A percentile compares a stretch with the other conserved stretches of the same genome.
Conservation (phyloP, 176 grass and related monocot species). For the Aegilops tauschii region DNA sequence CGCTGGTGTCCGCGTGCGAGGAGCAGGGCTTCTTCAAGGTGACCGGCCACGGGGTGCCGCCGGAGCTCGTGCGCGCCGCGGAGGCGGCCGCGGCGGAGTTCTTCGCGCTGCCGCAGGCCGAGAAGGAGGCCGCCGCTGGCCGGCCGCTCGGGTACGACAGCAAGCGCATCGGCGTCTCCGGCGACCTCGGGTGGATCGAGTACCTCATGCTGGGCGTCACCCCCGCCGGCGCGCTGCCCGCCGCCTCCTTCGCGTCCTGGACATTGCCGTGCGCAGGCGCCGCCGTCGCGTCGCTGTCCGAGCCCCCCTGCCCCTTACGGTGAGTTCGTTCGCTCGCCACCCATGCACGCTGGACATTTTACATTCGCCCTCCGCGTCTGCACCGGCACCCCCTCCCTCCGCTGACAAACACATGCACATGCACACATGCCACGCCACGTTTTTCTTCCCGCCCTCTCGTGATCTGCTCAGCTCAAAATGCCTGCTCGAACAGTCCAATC, state of each 20-base stretch:
- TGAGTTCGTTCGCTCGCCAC: neutral
- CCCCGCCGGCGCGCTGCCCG: slow-evolving; percentile 20
- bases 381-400: neutral
- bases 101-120: slow-evolving; percentile 53
- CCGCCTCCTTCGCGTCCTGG: neutral
- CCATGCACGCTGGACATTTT: slow-evolving; percentile 1
- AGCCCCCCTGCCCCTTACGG: slow-evolving; percentile 31
- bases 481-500: neutral
- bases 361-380: slow-evolving; percentile 16
- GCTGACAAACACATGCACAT: neutral
- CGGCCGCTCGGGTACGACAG: slow-evolving; percentile 56
- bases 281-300: neutral
- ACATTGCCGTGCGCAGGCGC: slow-evolving; percentile 37
- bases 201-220: slow-evolving; percentile 62
- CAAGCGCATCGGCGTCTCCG: slow-evolving; percentile 68
- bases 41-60: slow-evolving; percentile 71
- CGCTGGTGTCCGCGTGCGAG: slow-evolving; percentile 67
- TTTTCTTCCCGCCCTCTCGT: neutral
- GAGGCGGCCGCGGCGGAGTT: slow-evolving; percentile 57
- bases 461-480: neutral
- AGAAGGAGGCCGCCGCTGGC: slow-evolving; percentile 49
- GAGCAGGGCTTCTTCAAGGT: slow-evolving; percentile 80
- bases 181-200: slow-evolving; percentile 88
- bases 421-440: neutral
- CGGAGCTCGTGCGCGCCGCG: slow-evolving; percentile 44